These are phyloP conservation scores for Blepharisma japonicum DNA, from an alignment of 73 alveolate genomes.

Conservation along the genomic window DNA sequence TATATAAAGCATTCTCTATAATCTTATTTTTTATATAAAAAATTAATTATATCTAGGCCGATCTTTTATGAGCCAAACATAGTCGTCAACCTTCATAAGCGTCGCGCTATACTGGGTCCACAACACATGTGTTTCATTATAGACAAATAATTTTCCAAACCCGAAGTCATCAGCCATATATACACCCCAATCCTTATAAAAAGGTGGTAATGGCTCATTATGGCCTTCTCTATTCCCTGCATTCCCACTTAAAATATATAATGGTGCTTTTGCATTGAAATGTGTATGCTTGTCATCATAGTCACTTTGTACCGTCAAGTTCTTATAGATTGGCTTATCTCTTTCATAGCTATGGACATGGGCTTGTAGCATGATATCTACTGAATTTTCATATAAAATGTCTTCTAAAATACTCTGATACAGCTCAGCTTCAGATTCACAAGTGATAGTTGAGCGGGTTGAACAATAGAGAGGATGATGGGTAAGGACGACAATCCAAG, in stretches of 20 bases:
- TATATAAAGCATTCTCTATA: too few species aligned
- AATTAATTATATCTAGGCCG: constrained; percentile 1
- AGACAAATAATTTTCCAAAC: background rate
- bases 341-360: constrained; percentile 29
- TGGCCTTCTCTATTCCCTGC: constrained; percentile 27
- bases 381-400: constrained; percentile 13
- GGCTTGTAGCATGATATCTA: constrained; percentile 7
- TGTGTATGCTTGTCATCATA: background rate
- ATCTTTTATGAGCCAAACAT: constrained; percentile 19
- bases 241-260: constrained; percentile 17
- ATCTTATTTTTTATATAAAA: too few species aligned
- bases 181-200: constrained; percentile 4
- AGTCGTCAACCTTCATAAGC: background rate
- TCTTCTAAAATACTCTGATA: constrained; percentile 5
- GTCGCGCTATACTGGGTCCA: constrained; percentile 20
- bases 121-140: constrained; percentile 3
- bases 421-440: background rate
- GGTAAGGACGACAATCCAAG: background rate
- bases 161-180: constrained; percentile 8
- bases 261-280: background rate
- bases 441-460: background rate
- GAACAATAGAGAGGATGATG: constrained; percentile 2
- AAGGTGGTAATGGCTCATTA: constrained; percentile 7
- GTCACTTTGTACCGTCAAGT: background rate
- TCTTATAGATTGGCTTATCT: constrained; percentile 11